These are phyloP conservation scores for Saururus chinensis DNA, from an alignment of 164 flowering plant species.

Conservation along the genomic window DNA sequence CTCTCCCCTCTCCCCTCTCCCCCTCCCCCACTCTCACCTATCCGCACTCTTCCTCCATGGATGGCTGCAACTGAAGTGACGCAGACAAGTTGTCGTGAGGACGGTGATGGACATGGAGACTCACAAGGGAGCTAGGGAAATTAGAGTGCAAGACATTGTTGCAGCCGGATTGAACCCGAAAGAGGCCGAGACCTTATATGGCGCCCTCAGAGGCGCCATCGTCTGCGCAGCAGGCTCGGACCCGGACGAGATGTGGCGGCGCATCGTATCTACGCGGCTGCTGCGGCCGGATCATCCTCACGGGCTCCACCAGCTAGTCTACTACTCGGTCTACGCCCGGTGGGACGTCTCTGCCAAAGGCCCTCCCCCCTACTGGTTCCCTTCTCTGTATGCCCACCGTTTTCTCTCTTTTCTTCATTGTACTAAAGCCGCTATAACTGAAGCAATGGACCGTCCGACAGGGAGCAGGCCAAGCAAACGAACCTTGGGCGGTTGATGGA, in stretches of 20 bases:
- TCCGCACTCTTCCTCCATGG: neutral
- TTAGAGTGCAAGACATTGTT: constrained; percentile 45
- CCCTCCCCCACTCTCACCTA: neutral
- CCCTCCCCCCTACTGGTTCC: constrained; percentile 89
- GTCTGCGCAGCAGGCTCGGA: constrained; percentile 10
- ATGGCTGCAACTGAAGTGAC: neutral
- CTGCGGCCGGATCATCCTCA: constrained; percentile 74
- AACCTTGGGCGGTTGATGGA: constrained; percentile 78
- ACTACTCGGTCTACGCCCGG: constrained; percentile 51
- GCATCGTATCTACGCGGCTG: constrained; percentile 28
- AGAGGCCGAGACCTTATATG: constrained; percentile 41
- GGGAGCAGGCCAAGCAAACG: constrained; percentile 37
- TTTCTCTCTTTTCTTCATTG: neutral
- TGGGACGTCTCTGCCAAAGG: constrained; percentile 54
- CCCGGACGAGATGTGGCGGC: constrained; percentile 44
- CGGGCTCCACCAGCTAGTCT: constrained; percentile 65
- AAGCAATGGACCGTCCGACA: constrained; percentile 13
- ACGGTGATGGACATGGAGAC: neutral
- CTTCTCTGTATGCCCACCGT: constrained; percentile 49
- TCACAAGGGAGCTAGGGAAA: constrained; percentile 16
- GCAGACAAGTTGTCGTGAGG: neutral
- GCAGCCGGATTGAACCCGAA: constrained; percentile 29
- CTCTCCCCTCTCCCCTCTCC: too few species aligned
- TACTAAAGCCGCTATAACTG: neutral
- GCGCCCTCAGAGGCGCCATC: constrained; percentile 20